Evolutionary conservation across 1,139 yeast genomes (phyloP), one percentile per base, ranked within the genome.

Genomic region (Geotrichum candidum): DNA sequence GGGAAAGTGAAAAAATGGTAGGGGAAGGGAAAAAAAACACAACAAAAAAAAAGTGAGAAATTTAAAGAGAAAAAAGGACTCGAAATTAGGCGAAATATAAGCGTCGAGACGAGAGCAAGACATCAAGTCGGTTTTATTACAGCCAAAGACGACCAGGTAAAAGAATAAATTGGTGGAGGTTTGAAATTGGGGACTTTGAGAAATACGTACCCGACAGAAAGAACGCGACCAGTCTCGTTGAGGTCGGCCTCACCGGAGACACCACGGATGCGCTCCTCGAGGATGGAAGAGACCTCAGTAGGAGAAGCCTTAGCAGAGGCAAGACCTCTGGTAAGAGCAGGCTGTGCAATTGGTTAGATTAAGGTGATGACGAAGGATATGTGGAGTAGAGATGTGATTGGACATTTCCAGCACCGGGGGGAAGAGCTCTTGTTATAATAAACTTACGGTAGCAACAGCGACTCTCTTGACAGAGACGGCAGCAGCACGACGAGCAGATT

Each of bases 221-320:
- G 85, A 77, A 95, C 99, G 82, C 96, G 91, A 80, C 99, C 99
- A 78, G 99, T 95, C 84, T 95, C 99, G 82, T 94, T 91, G 76
- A 95, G 88, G 87, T 90, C 87, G 74, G 97, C 91, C 81, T 92
- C 98, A 75, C 90, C 96, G 71, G 97, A 87, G 73, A 94, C 95
- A 82, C 99, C 99, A 84, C 97, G 91, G 85, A 95, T 95, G 84
- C 96, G 91, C 81, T 94, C 97, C 84, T 95, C 99, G 77, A 95
- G 87, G 82, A 95, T 94, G 67, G 98, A 90, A 72, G 99, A 91
- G 72, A 95, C 99, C 84, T 95, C 99, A 73, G 99, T 94, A 78
- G 99, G 98, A 73, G 96, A 92, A 76, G 98, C 96, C 87, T 94
- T 95, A 74, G 96, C 95, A 55, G 60, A 61, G 77, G 98, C 97